Evolutionary conservation across 495 filamentous ascomycete species (phyloP), one percentile per base, ranked within the genome.

Genomic region (Daldinia loculata): DNA sequence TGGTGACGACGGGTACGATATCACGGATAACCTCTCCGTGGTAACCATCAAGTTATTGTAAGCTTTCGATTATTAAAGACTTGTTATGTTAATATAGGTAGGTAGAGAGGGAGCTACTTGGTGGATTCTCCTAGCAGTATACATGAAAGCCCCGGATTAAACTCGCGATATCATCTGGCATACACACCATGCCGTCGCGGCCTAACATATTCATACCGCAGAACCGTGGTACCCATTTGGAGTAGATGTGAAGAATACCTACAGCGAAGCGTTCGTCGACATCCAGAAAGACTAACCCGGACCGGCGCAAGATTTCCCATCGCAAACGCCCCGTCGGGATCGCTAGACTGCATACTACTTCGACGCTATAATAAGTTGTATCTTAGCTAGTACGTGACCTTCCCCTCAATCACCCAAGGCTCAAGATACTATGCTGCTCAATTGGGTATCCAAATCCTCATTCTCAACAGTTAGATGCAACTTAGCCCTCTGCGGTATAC

Each of bases 331-430:
- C 66, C 27, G 61, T 50, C 43, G 43, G 59, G 27, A 53, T 24
- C 22, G 26, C 43, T 66, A 26, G 24, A 60, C 29, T 39, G 36
- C 51, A 29, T 30, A 50, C 39, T 66, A 32, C 52, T 41, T 62
- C 50, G 58, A 60, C 52, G 27, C 65, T 58, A 69, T 64, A 57
- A 48, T 17, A 22, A 29, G 22, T 61, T 52, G 61, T 41, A 69
- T 43, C 51, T 65, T 63, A 56, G 62, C 62, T 63, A 55, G 38
- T 39, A 45, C 41, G 50, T 36, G 58, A 66, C 43, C 34, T 63
- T 61, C 51, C 70, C 66, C 62, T 66, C 66, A 29, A 34, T 52
- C n/a, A 32, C 22, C 30, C 39, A 51, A 61, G 61, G 60, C 45
- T 66, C 41, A 22, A 57, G 65, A 69, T 41, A 29, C 38, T 38